A percentile compares a stretch with the other conserved stretches of the same genome.
Evolutionary conservation across 1,284 basidiomycete genomes (phyloP).

Genomic region (Sporisorium reilianum): DNA sequence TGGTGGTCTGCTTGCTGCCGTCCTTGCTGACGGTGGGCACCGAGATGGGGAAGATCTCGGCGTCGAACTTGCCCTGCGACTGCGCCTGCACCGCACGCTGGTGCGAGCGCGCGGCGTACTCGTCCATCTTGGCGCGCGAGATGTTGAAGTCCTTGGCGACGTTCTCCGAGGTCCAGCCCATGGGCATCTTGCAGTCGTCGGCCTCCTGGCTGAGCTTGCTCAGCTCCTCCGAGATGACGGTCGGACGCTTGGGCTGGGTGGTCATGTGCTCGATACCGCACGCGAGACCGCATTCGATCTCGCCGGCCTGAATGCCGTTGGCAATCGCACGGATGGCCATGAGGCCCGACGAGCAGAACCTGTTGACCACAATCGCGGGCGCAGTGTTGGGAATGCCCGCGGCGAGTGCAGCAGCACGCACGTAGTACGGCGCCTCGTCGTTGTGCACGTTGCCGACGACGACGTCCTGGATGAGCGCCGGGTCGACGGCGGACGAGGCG

Average conservation of each 20-base stretch:
- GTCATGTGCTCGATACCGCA: slow-evolving; percentile 85
- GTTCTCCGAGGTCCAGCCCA: slow-evolving; percentile 91
- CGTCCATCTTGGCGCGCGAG: slow-evolving; percentile 85
- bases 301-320: slow-evolving; percentile 82
- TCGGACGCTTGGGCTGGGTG: slow-evolving; percentile 45
- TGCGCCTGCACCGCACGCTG: slow-evolving; percentile 78
- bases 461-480: slow-evolving; percentile 80
- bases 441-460: slow-evolving; percentile 74
- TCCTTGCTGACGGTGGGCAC: slow-evolving; percentile 73
- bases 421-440: slow-evolving; percentile 53
- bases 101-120: slow-evolving; percentile 83
- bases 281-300: slow-evolving; percentile 86
- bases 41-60: slow-evolving; percentile 80
- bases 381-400: slow-evolving; percentile 83
- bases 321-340: slow-evolving; percentile 85
- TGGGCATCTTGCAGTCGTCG: slow-evolving; percentile 73
- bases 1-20: slow-evolving; percentile 74
- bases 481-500: slow-evolving; percentile 76
- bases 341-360: slow-evolving; percentile 77
- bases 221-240: slow-evolving; percentile 53
- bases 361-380: slow-evolving; percentile 75
- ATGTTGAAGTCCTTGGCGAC: slow-evolving; percentile 79
- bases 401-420: slow-evolving; percentile 77
- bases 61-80: slow-evolving; percentile 77
- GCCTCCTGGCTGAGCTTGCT: slow-evolving; percentile 51